Conservation (phyloP, 495 filamentous ascomycete species). For the Penicillium canariense region DNA sequence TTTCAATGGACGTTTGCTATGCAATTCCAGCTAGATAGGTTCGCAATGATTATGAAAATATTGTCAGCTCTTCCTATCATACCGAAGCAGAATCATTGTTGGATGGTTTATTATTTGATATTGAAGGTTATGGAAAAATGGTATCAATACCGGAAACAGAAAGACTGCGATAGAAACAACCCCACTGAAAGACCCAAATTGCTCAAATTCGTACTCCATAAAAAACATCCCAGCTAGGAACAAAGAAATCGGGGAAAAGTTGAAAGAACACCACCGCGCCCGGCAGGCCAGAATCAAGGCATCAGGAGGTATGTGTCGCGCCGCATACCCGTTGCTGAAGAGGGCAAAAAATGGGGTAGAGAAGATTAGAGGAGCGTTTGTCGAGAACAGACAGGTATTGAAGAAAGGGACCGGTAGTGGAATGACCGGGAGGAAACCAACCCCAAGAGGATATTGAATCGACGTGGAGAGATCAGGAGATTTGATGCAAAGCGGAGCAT, state of each 20-base stretch:
- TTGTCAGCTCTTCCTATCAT: background rate
- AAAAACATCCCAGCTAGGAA: background rate
- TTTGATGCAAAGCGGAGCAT: background rate
- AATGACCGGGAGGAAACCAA: no score
- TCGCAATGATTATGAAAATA: no score
- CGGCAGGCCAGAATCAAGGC: conserved; percentile 3
- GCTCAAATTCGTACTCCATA: background rate
- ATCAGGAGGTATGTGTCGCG: conserved; percentile 13
- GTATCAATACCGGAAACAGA: no score
- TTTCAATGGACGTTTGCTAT: background rate
- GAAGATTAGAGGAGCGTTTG: background rate
- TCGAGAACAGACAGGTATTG: background rate
- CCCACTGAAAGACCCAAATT: background rate
- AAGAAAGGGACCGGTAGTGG: background rate
- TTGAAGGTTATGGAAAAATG: background rate
- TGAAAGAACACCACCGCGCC: conserved; percentile 20
- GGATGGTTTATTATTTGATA: background rate
- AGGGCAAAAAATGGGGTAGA: conserved; percentile 32
- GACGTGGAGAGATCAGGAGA: conserved; percentile 3
- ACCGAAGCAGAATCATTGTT: background rate
- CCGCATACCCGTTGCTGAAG: conserved; percentile 20
- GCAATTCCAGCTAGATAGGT: background rate
- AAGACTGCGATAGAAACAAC: background rate
- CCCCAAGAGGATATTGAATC: conserved; percentile 24
- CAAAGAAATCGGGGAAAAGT: background rate